Conservation (phyloP, 306 rosid genomes). For the Pachyrhizus erosus region DNA sequence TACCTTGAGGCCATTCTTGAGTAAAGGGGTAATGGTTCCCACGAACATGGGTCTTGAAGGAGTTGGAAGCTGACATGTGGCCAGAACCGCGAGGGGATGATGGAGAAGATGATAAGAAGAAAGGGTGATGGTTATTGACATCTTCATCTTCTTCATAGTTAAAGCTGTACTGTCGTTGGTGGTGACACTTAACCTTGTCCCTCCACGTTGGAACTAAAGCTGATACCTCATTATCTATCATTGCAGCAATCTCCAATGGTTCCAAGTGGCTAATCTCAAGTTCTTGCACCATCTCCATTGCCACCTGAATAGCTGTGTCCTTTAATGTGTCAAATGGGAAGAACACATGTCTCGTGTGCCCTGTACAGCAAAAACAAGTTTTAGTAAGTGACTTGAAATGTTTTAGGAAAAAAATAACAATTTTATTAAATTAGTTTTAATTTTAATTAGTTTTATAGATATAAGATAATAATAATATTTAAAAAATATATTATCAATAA, state of each 20-base stretch:
- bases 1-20: conserved; percentile 65
- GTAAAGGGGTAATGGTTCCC: conserved; percentile 29
- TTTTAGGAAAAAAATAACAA: too few relatives aligned
- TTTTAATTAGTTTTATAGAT: too few relatives aligned
- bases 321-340: conserved; percentile 74
- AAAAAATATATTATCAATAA: too few relatives aligned
- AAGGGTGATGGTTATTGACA: conserved; percentile 51
- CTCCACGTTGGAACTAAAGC: conserved; percentile 67
- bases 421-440: too few relatives aligned
- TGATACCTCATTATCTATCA: conserved; percentile 78
- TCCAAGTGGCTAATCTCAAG: conserved; percentile 78
- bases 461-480: too few relatives aligned
- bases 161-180: conserved; percentile 61
- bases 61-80: conserved; percentile 44
- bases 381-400: background rate
- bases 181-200: conserved; percentile 40
- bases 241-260: conserved; percentile 74
- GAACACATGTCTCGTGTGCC: conserved; percentile 64
- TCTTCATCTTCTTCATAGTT: conserved; percentile 60
- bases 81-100: conserved; percentile 65
- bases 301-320: conserved; percentile 82
- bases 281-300: conserved; percentile 87
- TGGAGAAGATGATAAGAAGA: conserved; percentile 49
- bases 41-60: conserved; percentile 35
- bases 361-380: conserved; percentile 46